A percentile compares a stretch with the other conserved stretches of the same genome.
Conservation (phyloP, 2,329 filamentous ascomycete species). For the Diaporthe longicolla region DNA sequence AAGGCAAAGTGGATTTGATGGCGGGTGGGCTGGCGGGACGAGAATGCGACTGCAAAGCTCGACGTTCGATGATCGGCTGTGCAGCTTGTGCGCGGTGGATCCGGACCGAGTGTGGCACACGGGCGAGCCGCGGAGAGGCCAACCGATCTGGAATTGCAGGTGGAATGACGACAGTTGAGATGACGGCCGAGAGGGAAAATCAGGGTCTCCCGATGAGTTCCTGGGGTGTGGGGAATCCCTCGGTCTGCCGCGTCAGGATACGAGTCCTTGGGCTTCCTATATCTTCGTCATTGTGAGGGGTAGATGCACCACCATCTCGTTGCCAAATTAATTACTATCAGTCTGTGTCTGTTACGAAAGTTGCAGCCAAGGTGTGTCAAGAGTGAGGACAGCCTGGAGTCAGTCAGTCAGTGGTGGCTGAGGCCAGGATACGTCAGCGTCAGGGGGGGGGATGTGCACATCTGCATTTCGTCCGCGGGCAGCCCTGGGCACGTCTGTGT, state of each 20-base stretch:
- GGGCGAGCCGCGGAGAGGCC: conserved; percentile 25
- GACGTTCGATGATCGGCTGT: background rate
- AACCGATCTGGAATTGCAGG: conserved; percentile 18
- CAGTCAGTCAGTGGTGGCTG: conserved; percentile 17
- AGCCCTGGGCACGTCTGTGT: background rate
- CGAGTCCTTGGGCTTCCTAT: background rate
- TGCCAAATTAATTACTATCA: background rate
- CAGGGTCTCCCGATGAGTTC: conserved; percentile 22
- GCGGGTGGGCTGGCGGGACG: background rate
- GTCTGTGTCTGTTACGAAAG: conserved; percentile 14
- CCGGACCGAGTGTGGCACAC: background rate
- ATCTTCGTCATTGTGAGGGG: conserved; percentile 19
- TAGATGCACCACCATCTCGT: background rate
- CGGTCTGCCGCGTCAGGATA: conserved; percentile 2
- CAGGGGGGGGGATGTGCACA: background rate
- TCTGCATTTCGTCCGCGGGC: conserved; percentile 15
- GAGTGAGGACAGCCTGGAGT: background rate
- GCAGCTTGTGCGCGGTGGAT: background rate
- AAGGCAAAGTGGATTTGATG: background rate
- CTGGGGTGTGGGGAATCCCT: background rate
- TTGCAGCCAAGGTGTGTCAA: conserved; percentile 21
- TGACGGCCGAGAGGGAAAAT: conserved; percentile 2
- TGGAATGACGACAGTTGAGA: conserved; percentile 30
- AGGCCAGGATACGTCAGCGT: conserved; percentile 30
- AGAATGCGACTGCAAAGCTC: background rate